Conservation (phyloP, 2,329 filamentous ascomycete species). For the Aspergillus sp. region DNA sequence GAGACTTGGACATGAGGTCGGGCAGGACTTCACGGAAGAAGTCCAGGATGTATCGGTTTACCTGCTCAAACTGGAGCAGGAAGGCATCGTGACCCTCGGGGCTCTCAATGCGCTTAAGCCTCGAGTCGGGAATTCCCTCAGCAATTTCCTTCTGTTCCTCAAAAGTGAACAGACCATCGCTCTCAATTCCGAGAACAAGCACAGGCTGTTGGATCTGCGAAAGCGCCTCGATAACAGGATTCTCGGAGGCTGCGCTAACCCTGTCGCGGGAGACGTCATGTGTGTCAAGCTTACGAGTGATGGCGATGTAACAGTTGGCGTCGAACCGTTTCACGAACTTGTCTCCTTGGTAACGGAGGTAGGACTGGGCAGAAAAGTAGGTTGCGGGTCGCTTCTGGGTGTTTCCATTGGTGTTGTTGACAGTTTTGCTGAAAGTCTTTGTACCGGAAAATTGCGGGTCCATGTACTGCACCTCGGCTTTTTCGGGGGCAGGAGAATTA, state of each 20-base stretch:
- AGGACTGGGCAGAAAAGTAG: constrained; percentile 98
- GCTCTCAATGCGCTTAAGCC: constrained; percentile 83
- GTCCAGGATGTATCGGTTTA: constrained; percentile 80
- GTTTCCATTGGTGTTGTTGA: constrained; percentile 33
- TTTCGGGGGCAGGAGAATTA: constrained; percentile 27
- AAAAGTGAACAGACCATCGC: constrained; percentile 94
- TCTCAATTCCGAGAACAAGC: constrained; percentile 90
- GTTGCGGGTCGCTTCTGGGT: constrained; percentile 58
- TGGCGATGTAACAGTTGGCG: constrained; percentile 98
- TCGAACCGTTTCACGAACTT: constrained; percentile 98
- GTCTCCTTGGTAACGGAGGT: constrained; percentile 90
- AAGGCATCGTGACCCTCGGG: constrained; percentile 97
- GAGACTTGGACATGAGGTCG: constrained; percentile 76
- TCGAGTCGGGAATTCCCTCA: constrained; percentile 72
- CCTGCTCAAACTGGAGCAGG: constrained; percentile 93
- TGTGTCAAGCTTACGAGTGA: constrained; percentile 95
- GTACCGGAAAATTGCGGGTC: constrained; percentile 74
- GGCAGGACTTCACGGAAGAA: constrained; percentile 82
- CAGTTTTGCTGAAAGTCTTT: constrained; percentile 50
- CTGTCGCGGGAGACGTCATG: constrained; percentile 88
- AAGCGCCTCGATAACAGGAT: constrained; percentile 69
- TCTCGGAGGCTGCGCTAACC: constrained; percentile 38
- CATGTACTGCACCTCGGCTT: constrained; percentile 41
- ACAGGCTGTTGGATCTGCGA: constrained; percentile 83
- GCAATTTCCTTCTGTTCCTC: constrained; percentile 94